Percentiles rank a stretch among this genome's conserved stretches.
phyloP scores from a whole-genome alignment of 176 grass and related monocot genomes.

The Oryza meridionalis region DNA sequence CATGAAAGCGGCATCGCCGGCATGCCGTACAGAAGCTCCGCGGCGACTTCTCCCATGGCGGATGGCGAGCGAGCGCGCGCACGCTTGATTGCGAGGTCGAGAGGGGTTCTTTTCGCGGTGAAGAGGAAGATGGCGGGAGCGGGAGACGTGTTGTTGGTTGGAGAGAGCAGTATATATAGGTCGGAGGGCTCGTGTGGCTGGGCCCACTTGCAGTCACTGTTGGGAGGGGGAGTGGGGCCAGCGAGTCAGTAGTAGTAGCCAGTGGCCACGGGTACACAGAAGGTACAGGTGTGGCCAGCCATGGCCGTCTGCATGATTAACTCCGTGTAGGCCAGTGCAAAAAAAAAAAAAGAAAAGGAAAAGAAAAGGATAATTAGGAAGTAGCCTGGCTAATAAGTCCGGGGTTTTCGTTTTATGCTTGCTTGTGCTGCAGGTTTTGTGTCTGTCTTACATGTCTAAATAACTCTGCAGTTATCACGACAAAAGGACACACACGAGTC shows the following conservation, averaged over 20 bases:
- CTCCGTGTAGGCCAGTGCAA: constrained; percentile 31
- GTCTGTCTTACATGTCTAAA: neutral
- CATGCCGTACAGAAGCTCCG: constrained; percentile 45
- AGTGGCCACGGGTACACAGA: neutral
- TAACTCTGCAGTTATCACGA: constrained; percentile 14
- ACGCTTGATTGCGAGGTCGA: too few relatives aligned
- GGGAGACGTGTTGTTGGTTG: neutral
- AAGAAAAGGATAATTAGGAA: neutral
- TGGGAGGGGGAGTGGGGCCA: neutral
- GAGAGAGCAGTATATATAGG: constrained; percentile 11
- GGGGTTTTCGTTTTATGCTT: constrained; percentile 12
- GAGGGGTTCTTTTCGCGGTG: neutral
- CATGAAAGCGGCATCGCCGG: constrained; percentile 19
- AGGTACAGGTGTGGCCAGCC: constrained; percentile 22
- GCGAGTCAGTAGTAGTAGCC: neutral
- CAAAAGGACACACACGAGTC: neutral
- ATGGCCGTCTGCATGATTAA: constrained; percentile 31
- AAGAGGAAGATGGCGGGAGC: neutral
- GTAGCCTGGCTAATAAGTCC: constrained; percentile 41
- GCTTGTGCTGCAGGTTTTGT: constrained; percentile 17
- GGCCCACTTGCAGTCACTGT: constrained; percentile 6
- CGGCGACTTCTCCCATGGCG: constrained; percentile 48
- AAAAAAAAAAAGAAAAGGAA: neutral
- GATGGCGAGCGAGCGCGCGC: neutral
- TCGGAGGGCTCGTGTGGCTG: neutral